Base-by-base conservation (phyloP, 2,329 filamentous ascomycete species). In the Cadophora malorum region DNA sequence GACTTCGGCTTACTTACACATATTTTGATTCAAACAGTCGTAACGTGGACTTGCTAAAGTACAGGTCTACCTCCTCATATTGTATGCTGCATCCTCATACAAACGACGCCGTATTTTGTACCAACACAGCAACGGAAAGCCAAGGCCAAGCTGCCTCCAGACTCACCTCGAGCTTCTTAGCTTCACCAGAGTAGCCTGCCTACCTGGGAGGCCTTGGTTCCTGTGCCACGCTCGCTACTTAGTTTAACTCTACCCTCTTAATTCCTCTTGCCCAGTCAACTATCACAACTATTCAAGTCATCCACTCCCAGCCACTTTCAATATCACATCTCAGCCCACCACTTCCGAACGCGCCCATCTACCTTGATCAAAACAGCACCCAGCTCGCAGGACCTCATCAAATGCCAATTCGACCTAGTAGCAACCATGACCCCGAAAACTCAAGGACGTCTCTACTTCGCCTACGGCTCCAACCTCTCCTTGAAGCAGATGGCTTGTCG, bases 381-480 rank as follows among this genome's bases (percentile, higher is more conserved):
- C 28, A 28, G 28, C 28, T 5, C 28, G 5, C 28, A 28, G 28
- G 28, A 28, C 28, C 3, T 3, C 28, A 28, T 28, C 28, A 28
- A 28, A 3, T 28, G 28, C 28, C 28, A 28, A 28, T 28, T 28
- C 28, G 28, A 5, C 28, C 5, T 28, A 28, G 28, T 28, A 28
- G 28, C 28, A 3, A 28, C 3, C 14, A 47, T 47, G 41, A 12
- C 41, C 41, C 1, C 41, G 5, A 10, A 47, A 47, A 3, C 50
- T 16, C 23, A 31, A 23, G 6, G 35, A 64, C 63, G 56, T 7
- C 78, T 88, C 71, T 91, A 91, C 81, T 91, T 92, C 76, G 90
- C 86, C 74, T 92, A 90, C 78, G 90, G 90, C 70, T 89, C 85
- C 76, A 92, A 92, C 77, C 83, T 92, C 67, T 91, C 88, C 77